These are phyloP conservation scores for Psilocybe cubensis DNA, from an alignment of 768 basidiomycete genomes.

Conservation along the genomic window DNA sequence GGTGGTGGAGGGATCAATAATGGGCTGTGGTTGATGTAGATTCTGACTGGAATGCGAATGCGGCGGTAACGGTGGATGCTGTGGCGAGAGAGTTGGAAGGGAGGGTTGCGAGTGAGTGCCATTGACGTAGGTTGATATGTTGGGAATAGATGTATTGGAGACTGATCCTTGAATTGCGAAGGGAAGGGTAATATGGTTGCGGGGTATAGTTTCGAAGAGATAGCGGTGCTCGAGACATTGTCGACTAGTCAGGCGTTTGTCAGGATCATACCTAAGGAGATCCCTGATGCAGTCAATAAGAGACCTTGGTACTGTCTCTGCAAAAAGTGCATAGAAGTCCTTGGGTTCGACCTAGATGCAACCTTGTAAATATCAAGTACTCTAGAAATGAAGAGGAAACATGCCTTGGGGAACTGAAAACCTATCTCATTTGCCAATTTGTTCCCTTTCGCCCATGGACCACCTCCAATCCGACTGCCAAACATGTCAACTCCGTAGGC, in stretches of 20 bases:
- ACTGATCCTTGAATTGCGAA: conserved; percentile 49
- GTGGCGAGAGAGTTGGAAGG: conserved; percentile 36
- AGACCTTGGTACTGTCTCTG: conserved; percentile 73
- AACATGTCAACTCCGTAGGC: conserved; percentile 80
- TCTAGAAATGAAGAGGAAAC: conserved; percentile 24
- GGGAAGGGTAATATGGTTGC: conserved; percentile 68
- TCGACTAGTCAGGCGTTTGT: conserved; percentile 79
- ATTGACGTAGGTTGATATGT: conserved; percentile 37
- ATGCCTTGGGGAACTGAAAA: conserved; percentile 88
- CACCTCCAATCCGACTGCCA: conserved; percentile 79
- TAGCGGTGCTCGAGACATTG: conserved; percentile 91
- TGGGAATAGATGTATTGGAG: conserved; percentile 35
- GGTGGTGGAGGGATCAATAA: conserved; percentile 50
- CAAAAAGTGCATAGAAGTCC: conserved; percentile 76
- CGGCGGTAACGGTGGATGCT: conserved; percentile 47
- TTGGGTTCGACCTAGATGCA: conserved; percentile 59
- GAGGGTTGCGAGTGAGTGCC: conserved; percentile 35
- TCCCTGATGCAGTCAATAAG: conserved; percentile 92
- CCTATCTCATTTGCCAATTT: conserved; percentile 87
- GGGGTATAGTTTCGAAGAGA: conserved; percentile 76
- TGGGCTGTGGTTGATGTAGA: conserved; percentile 43
- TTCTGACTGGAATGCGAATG: conserved; percentile 48
- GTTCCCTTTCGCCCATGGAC: conserved; percentile 83
- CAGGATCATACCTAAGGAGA: conserved; percentile 91
- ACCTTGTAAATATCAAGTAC: conserved; percentile 7